Conservation (phyloP, 805 yeast genomes). For the Candida ipomoeae region DNA sequence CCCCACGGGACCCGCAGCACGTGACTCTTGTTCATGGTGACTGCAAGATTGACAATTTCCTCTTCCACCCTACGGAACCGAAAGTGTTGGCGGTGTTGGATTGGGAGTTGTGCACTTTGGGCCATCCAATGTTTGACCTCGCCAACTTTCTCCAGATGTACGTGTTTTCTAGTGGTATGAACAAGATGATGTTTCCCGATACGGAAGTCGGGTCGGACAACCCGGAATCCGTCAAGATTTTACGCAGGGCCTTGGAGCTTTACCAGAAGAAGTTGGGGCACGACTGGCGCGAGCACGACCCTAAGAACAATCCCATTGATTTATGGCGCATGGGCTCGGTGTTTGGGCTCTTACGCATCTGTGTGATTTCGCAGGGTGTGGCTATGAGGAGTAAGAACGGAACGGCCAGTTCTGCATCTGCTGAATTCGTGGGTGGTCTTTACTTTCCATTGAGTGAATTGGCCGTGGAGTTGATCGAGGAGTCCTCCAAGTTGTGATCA, state of each 20-base stretch:
- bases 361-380: conserved; percentile 60
- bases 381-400: conserved; percentile 52
- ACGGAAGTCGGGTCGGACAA: conserved; percentile 32
- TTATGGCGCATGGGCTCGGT: conserved; percentile 52
- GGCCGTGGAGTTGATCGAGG: conserved; percentile 19
- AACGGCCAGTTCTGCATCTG: conserved; percentile 51
- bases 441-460: conserved; percentile 30
- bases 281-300: conserved; percentile 30
- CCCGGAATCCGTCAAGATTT: conserved; percentile 19
- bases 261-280: conserved; percentile 23
- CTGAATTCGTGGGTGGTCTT: conserved; percentile 35
- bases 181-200: conserved; percentile 21
- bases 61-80: conserved; percentile 51
- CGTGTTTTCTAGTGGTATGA: conserved; percentile 39
- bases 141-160: conserved; percentile 57
- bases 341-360: conserved; percentile 51
- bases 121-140: conserved; percentile 61
- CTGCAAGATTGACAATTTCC: conserved; percentile 59
- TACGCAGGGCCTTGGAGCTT: conserved; percentile 24
- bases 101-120: conserved; percentile 65
- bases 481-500: conserved; percentile 5
- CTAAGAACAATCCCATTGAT: conserved; percentile 41
- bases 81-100: conserved; percentile 54
- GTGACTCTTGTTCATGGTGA: conserved; percentile 59
- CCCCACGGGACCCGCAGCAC: conserved; percentile 46